Evolutionary conservation across 2,329 filamentous ascomycete genomes (phyloP).

Genomic region (Zasmidium angulare): DNA sequence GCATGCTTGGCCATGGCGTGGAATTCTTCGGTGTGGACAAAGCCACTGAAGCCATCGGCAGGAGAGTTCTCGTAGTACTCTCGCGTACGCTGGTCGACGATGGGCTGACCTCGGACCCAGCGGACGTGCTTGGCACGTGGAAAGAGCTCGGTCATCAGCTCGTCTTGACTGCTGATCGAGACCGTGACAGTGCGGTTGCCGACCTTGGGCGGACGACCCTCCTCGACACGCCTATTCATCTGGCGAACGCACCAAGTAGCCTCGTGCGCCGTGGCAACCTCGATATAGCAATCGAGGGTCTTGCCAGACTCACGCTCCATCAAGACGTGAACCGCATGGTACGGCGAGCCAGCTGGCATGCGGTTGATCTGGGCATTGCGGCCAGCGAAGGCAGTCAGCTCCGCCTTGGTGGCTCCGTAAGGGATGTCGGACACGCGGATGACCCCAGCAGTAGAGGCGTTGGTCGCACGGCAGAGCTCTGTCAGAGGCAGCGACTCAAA

Average conservation of each 20-base stretch:
- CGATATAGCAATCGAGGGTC: conserved; percentile 56
- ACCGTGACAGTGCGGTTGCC: conserved; percentile 51
- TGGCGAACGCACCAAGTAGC: conserved; percentile 41
- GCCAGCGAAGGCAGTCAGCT: conserved; percentile 51
- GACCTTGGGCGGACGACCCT: conserved; percentile 43
- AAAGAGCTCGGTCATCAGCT: conserved; percentile 53
- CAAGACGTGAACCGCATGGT: conserved; percentile 55
- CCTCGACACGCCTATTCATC: conserved; percentile 38
- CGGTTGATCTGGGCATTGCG: conserved; percentile 46
- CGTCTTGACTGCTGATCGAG: conserved; percentile 47
- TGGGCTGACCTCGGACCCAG: conserved; percentile 43
- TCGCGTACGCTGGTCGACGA: conserved; percentile 38
- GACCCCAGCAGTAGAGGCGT: conserved; percentile 33
- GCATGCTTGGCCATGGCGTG: conserved; percentile 48
- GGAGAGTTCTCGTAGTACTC: conserved; percentile 48
- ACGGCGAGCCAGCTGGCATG: conserved; percentile 45
- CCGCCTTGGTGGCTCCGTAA: conserved; percentile 50
- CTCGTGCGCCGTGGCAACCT: conserved; percentile 42
- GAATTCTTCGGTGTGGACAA: conserved; percentile 53
- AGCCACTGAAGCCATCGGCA: conserved; percentile 52
- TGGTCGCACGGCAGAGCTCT: conserved; percentile 35
- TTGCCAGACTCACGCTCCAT: conserved; percentile 60
- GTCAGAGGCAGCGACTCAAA: conserved; percentile 31
- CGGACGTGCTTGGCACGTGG: conserved; percentile 51
- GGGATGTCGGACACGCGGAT: conserved; percentile 46